Percentiles rank a stretch among this genome's conserved stretches.
These are phyloP conservation scores for Psilocybe mexicana DNA, from an alignment of 1,284 basidiomycete genomes.

Conservation along the genomic window DNA sequence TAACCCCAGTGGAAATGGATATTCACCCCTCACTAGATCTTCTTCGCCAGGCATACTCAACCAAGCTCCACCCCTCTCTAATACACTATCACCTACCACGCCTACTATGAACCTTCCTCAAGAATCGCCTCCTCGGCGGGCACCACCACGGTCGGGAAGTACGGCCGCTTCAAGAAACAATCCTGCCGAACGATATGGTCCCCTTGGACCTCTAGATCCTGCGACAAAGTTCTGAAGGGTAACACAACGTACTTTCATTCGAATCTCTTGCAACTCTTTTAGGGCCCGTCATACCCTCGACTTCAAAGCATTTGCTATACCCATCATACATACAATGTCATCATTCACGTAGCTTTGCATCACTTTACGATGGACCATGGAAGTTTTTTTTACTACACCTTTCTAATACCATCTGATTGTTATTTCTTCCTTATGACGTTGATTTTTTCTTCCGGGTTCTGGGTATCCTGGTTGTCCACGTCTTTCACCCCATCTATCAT, in stretches of 20 bases:
- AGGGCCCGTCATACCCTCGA: constrained; percentile 20
- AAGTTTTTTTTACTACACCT: constrained; percentile 30
- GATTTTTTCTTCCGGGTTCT: constrained; percentile 15
- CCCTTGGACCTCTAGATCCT: constrained; percentile 76
- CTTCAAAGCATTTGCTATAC: constrained; percentile 39
- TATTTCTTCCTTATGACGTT: constrained; percentile 14
- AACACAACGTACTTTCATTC: constrained; percentile 6
- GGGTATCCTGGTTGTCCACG: constrained; percentile 13
- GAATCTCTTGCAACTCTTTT: constrained; percentile 12
- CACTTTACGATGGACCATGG: constrained; percentile 32
- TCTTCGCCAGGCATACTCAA: constrained; percentile 40
- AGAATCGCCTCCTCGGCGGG: constrained; percentile 19
- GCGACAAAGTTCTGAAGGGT: constrained; percentile 42
- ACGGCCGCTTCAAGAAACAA: constrained; percentile 39
- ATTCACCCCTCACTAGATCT: constrained; percentile 55
- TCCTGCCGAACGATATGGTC: constrained; percentile 61
- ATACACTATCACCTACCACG: constrained; percentile 51
- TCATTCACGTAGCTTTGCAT: constrained; percentile 30
- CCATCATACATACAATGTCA: constrained; percentile 28
- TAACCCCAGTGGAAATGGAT: constrained; percentile 46
- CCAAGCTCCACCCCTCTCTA: constrained; percentile 31
- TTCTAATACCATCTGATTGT: constrained; percentile 30
- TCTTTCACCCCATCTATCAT: constrained; percentile 17
- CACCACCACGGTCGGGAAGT: constrained; percentile 11
- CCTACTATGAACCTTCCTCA: constrained; percentile 34